A percentile compares a stretch with the other conserved stretches of the same genome.
These are phyloP conservation scores for Pedinophyceae sp. DNA, from an alignment of 139 green algal species.

Conservation along the genomic window DNA sequence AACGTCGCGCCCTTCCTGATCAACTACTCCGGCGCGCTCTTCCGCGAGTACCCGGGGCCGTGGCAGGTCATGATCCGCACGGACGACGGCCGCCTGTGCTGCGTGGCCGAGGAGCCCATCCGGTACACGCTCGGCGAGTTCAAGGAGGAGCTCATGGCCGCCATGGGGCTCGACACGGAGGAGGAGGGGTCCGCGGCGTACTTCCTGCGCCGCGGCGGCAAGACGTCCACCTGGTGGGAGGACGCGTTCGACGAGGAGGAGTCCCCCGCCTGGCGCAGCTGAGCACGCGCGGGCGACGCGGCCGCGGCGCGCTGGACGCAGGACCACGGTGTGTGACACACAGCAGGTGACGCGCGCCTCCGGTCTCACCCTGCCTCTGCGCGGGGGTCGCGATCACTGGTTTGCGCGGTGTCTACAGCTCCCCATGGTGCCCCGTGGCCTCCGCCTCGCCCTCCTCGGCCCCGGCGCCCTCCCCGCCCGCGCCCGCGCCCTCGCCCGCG, in stretches of 20 bases:
- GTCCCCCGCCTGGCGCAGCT: slow-evolving; percentile 49
- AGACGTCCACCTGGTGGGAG: slow-evolving; percentile 82
- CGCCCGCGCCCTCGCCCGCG: no score
- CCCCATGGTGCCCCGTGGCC: no score
- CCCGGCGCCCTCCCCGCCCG: no score
- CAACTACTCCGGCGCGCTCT: slow-evolving; percentile 78
- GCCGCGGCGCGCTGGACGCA: no score
- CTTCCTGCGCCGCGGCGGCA: slow-evolving; percentile 65
- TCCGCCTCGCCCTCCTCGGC: no score
- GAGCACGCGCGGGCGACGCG: no score
- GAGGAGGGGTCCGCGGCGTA: slow-evolving; percentile 46
- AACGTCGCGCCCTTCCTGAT: slow-evolving; percentile 68
- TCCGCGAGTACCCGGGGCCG: slow-evolving; percentile 76
- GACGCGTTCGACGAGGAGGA: slow-evolving; percentile 52
- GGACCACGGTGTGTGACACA: no score
- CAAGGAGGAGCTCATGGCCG: slow-evolving; percentile 66
- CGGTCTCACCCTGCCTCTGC: no score
- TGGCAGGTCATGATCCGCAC: slow-evolving; percentile 53
- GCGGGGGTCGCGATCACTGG: no score
- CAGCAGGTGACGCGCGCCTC: no score
- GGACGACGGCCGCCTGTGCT: background rate
- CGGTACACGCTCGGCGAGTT: slow-evolving; percentile 56
- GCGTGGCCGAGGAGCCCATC: slow-evolving; percentile 5
- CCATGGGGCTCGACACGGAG: slow-evolving; percentile 77
- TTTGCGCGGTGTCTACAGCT: no score